phyloP scores from a whole-genome alignment of 225 moss, liverwort and hornwort genomes.

The Sphagnum tenellum region DNA sequence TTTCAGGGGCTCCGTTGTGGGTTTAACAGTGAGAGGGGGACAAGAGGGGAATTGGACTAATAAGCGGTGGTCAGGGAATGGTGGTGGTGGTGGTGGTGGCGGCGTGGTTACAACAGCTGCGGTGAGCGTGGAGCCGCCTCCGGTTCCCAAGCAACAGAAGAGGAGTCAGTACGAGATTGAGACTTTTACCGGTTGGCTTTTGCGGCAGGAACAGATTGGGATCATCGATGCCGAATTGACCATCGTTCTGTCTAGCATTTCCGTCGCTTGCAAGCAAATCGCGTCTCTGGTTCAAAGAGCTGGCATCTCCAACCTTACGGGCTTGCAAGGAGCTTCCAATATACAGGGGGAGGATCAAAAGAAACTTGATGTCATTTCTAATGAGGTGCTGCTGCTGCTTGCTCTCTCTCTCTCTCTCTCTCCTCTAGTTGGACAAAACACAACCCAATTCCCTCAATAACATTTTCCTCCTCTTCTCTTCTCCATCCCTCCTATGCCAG shows the following conservation, averaged over 20 bases:
- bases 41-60: no score
- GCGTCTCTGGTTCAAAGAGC: slow-evolving; percentile 85
- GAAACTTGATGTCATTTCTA: slow-evolving; percentile 90
- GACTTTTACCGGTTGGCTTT: slow-evolving; percentile 82
- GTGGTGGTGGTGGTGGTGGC: no score
- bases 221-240: slow-evolving; percentile 76
- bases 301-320: slow-evolving; percentile 88
- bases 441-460: no score
- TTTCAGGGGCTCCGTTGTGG: no score
- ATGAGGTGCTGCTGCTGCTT: slow-evolving; percentile 60
- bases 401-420: neutral
- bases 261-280: slow-evolving; percentile 90
- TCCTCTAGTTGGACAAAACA: no score
- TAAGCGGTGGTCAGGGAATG: no score
- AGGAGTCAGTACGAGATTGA: slow-evolving; percentile 75
- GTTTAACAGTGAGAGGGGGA: no score
- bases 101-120: slow-evolving; percentile 19
- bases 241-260: slow-evolving; percentile 76
- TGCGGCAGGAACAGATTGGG: slow-evolving; percentile 62
- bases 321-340: slow-evolving; percentile 73
- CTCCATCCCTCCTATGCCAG: no score
- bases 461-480: no score
- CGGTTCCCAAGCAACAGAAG: slow-evolving; percentile 16
- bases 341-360: slow-evolving; percentile 95
- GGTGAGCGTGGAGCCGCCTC: slow-evolving; percentile 40